Percentiles rank a stretch among this genome's conserved stretches.
These are phyloP conservation scores for Hericium rajendrae DNA, from an alignment of 768 basidiomycete genomes.

Conservation along the genomic window DNA sequence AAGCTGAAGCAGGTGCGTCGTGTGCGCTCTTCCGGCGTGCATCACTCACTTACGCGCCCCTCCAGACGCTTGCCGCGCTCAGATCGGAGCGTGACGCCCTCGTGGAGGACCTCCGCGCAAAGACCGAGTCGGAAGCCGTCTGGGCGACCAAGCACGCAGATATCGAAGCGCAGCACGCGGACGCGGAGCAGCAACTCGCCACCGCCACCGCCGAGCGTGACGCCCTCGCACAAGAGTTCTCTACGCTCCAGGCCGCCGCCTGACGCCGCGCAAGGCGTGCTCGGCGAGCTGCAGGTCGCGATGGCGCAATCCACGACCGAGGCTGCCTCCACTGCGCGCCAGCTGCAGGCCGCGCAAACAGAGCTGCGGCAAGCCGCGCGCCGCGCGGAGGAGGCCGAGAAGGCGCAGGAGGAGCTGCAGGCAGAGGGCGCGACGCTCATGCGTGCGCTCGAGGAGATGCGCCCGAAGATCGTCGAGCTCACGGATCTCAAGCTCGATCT, in stretches of 20 bases:
- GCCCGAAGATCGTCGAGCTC: constrained; percentile 75
- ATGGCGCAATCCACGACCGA: constrained; percentile 47
- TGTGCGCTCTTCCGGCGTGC: constrained; percentile 1
- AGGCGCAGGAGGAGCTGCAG: constrained; percentile 62
- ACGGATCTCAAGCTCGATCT: constrained; percentile 64
- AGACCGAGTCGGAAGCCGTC: constrained; percentile 34
- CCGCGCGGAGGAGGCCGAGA: constrained; percentile 69
- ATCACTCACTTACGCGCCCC: constrained; percentile 18
- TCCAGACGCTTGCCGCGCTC: constrained; percentile 44
- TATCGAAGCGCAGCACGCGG: constrained; percentile 32
- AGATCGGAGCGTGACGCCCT: constrained; percentile 55
- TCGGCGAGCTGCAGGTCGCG: constrained; percentile 49
- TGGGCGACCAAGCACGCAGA: constrained; percentile 39
- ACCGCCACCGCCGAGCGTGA: constrained; percentile 38
- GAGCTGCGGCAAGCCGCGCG: constrained; percentile 56
- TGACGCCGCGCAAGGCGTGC: constrained; percentile 34
- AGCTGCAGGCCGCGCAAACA: constrained; percentile 50
- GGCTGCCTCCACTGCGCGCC: constrained; percentile 40
- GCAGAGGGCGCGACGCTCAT: constrained; percentile 69
- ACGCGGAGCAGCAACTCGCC: constrained; percentile 33
- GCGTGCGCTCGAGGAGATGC: constrained; percentile 78
- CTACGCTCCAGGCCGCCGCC: constrained; percentile 38
- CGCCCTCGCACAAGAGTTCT: constrained; percentile 37
- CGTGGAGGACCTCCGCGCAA: constrained; percentile 34
- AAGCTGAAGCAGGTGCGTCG: constrained; percentile 63